phyloP scores from a whole-genome alignment of 148 eudicot genomes.

The Persicaria maculosa region DNA sequence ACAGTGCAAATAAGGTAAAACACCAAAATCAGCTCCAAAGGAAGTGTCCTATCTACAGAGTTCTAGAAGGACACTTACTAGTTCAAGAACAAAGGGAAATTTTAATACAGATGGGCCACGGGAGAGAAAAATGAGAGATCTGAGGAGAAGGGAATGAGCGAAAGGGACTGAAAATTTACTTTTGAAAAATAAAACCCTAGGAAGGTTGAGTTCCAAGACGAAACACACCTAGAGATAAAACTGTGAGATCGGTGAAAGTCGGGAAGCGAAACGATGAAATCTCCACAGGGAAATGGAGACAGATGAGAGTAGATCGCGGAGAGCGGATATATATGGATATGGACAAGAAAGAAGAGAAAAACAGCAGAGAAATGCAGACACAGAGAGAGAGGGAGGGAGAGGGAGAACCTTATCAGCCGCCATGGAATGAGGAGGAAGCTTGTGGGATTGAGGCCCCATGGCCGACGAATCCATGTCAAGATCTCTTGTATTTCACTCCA shows the following conservation, averaged over 20 bases:
- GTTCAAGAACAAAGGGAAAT: not conserved
- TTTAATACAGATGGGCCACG: not conserved
- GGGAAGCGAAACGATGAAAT: not conserved
- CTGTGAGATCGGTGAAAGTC: not conserved
- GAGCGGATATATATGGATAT: not conserved
- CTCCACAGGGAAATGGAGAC: not conserved
- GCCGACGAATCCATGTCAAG: not conserved
- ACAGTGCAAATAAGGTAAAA: not conserved
- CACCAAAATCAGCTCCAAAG: not conserved
- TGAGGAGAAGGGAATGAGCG: slow-evolving; percentile 18
- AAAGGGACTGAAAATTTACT: slow-evolving; percentile 11
- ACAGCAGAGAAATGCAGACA: not conserved
- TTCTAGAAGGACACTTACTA: not conserved
- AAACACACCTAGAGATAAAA: not conserved
- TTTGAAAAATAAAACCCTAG: not conserved
- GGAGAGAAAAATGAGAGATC: slow-evolving; percentile 10
- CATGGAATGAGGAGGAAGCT: slow-evolving; percentile 18
- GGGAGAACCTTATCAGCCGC: slow-evolving; percentile 39
- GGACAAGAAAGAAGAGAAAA: not conserved
- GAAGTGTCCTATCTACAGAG: not conserved
- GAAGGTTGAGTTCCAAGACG: not conserved
- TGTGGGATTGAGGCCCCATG: slow-evolving; percentile 1
- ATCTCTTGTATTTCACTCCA: too few species aligned
- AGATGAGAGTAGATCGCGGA: slow-evolving; percentile 5
- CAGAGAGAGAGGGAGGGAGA: not conserved